Base-by-base conservation (phyloP, 371 early-diverging fungal genomes). In the Mucor piriformis region DNA sequence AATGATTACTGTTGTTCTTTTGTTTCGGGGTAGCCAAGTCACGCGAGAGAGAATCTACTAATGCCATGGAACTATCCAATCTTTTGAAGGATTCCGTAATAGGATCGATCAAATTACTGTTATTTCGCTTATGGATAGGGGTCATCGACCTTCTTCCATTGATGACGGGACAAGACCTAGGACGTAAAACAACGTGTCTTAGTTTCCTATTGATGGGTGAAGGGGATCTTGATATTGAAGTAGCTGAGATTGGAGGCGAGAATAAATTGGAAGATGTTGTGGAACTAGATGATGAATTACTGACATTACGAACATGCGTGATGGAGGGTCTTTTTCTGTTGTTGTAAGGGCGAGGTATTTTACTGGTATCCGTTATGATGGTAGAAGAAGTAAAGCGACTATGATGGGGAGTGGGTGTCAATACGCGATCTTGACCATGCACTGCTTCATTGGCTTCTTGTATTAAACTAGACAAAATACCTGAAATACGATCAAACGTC, bases 381-480 rank as follows among this genome's bases (percentile, higher is more conserved):
- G 50, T 68, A 1, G 61, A 48, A 3, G 59, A 48, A 5, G 51
- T 43, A 2, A 33, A 52, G n/a, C n/a, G n/a, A n/a, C n/a, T n/a
- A n/a, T n/a, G n/a, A n/a, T n/a, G n/a, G 7, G 49, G 29, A 35
- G 29, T 32, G 11, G 52, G 46, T 21, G 52, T 62, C 4, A 61
- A 24, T 2, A 70, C 67, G 61, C 77, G 67, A 35, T 70, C 73
- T 6, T 71, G 65, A 11, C 66, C 71, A 38, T 76, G 34, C 0
- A 79, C 80, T 13, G 79, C 79, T 21, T 75, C 67, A 37, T 75
- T 78, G 3, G 79, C 79, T 57, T 79, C 76, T 54, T 79, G 74
- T 48, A 79, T 70, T 16, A 79, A 54, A 48, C 63, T 74, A 24
- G 66, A 56, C 7, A 79, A 32, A 5, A 76, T 79, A 37, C 58